phyloP scores from a whole-genome alignment of 441 rosid species.

The Gossypium lobatum region DNA sequence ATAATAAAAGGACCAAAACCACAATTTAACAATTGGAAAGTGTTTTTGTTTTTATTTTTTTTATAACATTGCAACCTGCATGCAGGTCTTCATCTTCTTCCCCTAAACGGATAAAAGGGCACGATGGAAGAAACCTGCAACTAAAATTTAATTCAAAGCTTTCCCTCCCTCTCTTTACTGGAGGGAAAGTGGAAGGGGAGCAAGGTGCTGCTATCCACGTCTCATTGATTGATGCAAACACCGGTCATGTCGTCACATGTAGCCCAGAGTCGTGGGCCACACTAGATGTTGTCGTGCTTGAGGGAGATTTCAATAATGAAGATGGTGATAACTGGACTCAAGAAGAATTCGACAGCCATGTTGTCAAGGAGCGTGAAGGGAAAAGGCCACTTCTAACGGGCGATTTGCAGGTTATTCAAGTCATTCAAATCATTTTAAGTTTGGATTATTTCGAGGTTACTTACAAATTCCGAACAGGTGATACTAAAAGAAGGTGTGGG shows the following conservation, averaged over 20 bases:
- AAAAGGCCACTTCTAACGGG: conserved; percentile 77
- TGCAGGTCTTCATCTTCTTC: conserved; percentile 43
- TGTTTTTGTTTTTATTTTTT: no score
- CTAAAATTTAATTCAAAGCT: conserved; percentile 67
- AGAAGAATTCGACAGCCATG: conserved; percentile 71
- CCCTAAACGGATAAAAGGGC: conserved; percentile 84
- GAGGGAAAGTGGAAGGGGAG: conserved; percentile 78
- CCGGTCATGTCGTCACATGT: conserved; percentile 44
- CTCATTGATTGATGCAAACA: conserved; percentile 49
- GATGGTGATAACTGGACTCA: conserved; percentile 68
- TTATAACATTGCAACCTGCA: no score
- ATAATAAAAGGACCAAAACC: no score
- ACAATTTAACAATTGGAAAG: no score
- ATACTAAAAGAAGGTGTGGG: conserved; percentile 70
- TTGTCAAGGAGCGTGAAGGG: conserved; percentile 80
- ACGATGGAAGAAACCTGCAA: conserved; percentile 74
- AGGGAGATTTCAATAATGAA: conserved; percentile 77
- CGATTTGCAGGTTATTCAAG: conserved; percentile 35
- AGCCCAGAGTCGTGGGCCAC: conserved; percentile 55
- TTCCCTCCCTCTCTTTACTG: conserved; percentile 75
- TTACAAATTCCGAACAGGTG: conserved; percentile 14
- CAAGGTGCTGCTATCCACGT: conserved; percentile 71
- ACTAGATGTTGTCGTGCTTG: conserved; percentile 64
- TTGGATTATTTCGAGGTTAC: no score
- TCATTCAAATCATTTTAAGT: no score